Percentiles rank a stretch among this genome's conserved stretches.
Conservation (phyloP, 2,329 filamentous ascomycete species). For the Sarocladium kiliense region DNA sequence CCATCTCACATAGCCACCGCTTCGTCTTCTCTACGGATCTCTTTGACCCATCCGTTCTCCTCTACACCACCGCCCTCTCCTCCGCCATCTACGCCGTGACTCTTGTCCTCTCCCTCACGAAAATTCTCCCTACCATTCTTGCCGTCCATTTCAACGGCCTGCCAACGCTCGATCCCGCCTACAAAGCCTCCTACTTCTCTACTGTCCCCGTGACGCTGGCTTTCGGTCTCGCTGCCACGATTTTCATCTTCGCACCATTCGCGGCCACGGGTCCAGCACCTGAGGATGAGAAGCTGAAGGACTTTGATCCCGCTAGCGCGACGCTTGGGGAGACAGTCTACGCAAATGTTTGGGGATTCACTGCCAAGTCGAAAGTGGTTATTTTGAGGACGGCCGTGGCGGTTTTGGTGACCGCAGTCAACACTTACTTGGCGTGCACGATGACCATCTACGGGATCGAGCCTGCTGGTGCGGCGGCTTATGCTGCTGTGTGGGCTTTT, state of each 20-base stretch:
- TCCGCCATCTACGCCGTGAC: constrained; percentile 70
- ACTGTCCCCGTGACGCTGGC: constrained; percentile 54
- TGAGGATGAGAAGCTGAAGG: constrained; percentile 41
- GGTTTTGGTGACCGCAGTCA: constrained; percentile 50
- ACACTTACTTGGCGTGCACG: constrained; percentile 60
- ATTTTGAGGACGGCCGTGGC: constrained; percentile 59
- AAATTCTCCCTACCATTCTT: constrained; percentile 67
- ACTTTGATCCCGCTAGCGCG: constrained; percentile 61
- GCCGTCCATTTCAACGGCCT: constrained; percentile 71
- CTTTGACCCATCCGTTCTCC: constrained; percentile 56
- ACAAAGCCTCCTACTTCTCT: constrained; percentile 55
- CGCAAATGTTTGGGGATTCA: constrained; percentile 69
- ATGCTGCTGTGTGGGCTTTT: constrained; percentile 69
- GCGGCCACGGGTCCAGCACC: constrained; percentile 45
- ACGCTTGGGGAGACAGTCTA: constrained; percentile 64
- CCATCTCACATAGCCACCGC: constrained; percentile 59
- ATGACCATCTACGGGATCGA: constrained; percentile 68
- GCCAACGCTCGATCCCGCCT: constrained; percentile 61
- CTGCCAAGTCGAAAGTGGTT: constrained; percentile 55
- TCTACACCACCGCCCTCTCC: constrained; percentile 63
- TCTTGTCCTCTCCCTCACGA: constrained; percentile 63
- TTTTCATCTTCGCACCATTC: constrained; percentile 72
- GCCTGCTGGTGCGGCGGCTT: constrained; percentile 62
- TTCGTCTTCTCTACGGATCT: constrained; percentile 38
- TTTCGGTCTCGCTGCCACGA: constrained; percentile 65